A percentile compares a stretch with the other conserved stretches of the same genome.
Evolutionary conservation across 2,329 filamentous ascomycete species (phyloP).

Genomic region (Pseudogymnoascus verrucosus): DNA sequence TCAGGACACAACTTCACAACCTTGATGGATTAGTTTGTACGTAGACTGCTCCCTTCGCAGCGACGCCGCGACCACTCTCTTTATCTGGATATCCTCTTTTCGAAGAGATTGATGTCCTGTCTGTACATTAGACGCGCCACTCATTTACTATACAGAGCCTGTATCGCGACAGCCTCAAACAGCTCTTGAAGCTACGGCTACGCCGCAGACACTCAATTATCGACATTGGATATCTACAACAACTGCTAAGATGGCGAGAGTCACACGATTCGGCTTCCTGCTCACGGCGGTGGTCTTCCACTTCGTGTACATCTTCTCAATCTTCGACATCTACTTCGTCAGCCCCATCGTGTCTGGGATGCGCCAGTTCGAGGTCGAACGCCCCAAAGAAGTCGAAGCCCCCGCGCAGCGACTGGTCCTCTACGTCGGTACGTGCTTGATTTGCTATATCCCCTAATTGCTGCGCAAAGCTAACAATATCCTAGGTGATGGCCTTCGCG

Average conservation of each 20-base stretch:
- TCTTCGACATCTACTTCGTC: constrained; percentile 98
- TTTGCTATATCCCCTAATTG: constrained; percentile 5
- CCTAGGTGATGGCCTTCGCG: constrained; percentile 79
- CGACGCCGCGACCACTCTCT: constrained; percentile 3
- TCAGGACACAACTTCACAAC: constrained; percentile 7
- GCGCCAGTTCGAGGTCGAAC: constrained; percentile 67
- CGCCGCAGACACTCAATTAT: background rate
- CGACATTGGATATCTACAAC: background rate
- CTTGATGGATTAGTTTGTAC: constrained; percentile 1
- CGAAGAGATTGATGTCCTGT: constrained; percentile 12
- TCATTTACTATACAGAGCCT: constrained; percentile 18
- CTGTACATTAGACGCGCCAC: constrained; percentile 23
- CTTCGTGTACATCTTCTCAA: constrained; percentile 85
- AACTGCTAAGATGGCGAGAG: constrained; percentile 40
- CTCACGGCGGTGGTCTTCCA: constrained; percentile 88
- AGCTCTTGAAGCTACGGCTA: background rate
- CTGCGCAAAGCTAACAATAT: constrained; percentile 6
- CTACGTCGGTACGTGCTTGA: constrained; percentile 64
- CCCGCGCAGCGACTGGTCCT: constrained; percentile 87
- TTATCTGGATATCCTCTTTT: background rate
- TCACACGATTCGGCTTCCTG: constrained; percentile 71
- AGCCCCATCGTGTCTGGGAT: constrained; percentile 96
- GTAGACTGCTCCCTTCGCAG: background rate
- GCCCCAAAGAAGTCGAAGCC: constrained; percentile 49
- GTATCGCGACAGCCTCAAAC: background rate